Percentiles rank a stretch among this genome's conserved stretches.
phyloP scores from a whole-genome alignment of 768 basidiomycete species.

The Russula vinacea region DNA sequence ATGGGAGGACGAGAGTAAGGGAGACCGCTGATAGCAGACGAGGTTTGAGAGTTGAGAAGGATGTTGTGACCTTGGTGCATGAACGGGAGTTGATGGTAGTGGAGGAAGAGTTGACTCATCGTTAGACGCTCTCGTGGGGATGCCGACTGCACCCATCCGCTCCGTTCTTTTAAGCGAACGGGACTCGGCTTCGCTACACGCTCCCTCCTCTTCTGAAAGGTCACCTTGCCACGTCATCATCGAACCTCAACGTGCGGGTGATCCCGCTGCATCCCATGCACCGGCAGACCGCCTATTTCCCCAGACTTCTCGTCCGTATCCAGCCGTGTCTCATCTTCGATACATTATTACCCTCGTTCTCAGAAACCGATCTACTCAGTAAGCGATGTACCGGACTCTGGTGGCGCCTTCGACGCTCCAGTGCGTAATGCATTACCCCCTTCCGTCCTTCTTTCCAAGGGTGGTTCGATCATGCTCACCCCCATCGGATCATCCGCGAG shows the following conservation, averaged over 20 bases:
- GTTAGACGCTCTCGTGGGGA: background rate
- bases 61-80: conserved; percentile 13
- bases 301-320: background rate
- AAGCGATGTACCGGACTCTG: background rate
- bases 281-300: conserved; percentile 10
- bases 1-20: conserved; percentile 18
- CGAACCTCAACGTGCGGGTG: background rate
- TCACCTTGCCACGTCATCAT: background rate
- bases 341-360: background rate
- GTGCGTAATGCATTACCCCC: background rate
- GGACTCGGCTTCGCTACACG: background rate
- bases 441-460: background rate
- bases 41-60: background rate
- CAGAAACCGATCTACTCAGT: background rate
- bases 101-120: background rate
- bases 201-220: too few species aligned
- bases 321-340: background rate
- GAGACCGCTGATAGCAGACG: conserved; percentile 1
- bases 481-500: background rate
- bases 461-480: background rate
- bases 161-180: background rate
- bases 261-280: background rate
- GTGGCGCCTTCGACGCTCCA: background rate
- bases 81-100: conserved; percentile 7
- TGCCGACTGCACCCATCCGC: background rate